These are phyloP conservation scores for Saccharum officinarum DNA, from an alignment of 176 grass and related monocot genomes.

Conservation along the genomic window DNA sequence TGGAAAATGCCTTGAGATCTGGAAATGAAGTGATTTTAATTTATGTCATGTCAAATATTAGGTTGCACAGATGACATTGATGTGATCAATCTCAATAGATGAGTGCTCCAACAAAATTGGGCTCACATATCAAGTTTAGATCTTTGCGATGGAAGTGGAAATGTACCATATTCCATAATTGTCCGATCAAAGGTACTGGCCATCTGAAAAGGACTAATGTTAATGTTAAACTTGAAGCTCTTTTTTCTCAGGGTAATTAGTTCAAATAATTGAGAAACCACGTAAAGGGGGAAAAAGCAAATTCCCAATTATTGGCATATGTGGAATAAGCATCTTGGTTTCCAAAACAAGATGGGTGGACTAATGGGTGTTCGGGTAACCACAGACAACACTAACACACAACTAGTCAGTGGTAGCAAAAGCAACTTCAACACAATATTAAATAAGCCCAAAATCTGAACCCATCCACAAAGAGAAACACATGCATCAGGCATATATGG, in stretches of 20 bases:
- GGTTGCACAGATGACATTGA: neutral
- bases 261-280: neutral
- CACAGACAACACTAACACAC: too few species aligned
- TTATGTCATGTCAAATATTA: neutral
- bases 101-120: neutral
- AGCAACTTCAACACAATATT: too few species aligned
- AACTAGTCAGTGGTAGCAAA: too few species aligned
- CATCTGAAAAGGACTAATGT: neutral
- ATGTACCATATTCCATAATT: neutral
- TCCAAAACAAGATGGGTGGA: too few species aligned
- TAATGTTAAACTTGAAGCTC: neutral
- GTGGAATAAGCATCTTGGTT: too few species aligned
- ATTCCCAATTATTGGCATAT: too few species aligned
- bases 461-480: too few species aligned
- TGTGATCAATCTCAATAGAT: neutral
- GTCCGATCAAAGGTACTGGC: neutral
- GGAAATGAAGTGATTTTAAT: neutral
- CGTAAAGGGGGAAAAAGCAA: neutral
- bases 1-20: neutral
- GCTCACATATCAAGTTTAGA: neutral
- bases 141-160: neutral
- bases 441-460: too few species aligned
- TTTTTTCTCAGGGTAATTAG: neutral
- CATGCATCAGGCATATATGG: too few species aligned
- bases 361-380: too few species aligned